phyloP scores from a whole-genome alignment of 2,329 filamentous ascomycete species.

The Geosmithia morbida region DNA sequence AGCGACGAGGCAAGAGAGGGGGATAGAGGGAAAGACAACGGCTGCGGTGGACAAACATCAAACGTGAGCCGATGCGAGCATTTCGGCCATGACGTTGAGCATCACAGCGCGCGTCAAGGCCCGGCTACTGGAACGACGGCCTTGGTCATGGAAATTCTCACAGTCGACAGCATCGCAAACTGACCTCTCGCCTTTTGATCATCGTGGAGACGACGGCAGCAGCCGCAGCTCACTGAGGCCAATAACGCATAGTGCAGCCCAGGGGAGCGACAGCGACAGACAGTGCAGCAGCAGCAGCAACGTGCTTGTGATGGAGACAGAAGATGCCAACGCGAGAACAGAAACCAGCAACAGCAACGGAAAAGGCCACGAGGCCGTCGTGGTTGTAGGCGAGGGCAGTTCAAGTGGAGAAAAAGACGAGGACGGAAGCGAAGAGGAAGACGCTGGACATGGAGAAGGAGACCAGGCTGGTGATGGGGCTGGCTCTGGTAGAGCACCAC shows the following conservation, averaged over 20 bases:
- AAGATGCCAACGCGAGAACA: not conserved
- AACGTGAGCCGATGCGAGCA: not conserved
- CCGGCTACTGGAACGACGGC: constrained; percentile 5
- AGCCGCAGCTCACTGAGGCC: not conserved
- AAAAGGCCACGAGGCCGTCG: not conserved
- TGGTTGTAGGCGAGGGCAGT: not conserved
- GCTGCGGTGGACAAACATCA: not conserved
- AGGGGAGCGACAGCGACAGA: not conserved
- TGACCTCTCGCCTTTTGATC: not conserved
- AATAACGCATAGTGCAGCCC: not conserved
- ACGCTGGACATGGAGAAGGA: not conserved
- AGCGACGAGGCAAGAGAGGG: not conserved
- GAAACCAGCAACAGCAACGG: not conserved
- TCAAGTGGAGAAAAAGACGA: not conserved
- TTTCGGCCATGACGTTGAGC: constrained; percentile 6
- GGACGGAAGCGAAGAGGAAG: not conserved
- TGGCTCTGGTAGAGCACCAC: not conserved
- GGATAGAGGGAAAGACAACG: not conserved
- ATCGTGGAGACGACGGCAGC: not conserved
- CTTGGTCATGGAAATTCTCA: constrained; percentile 3
- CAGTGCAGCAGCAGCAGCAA: not conserved
- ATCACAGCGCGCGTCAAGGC: constrained; percentile 4
- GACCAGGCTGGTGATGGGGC: constrained; percentile 1
- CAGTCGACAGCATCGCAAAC: constrained; percentile 1
- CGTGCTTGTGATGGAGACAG: not conserved